A percentile compares a stretch with the other conserved stretches of the same genome.
phyloP scores from a whole-genome alignment of 768 basidiomycete species.

The Suillus subaureus region DNA sequence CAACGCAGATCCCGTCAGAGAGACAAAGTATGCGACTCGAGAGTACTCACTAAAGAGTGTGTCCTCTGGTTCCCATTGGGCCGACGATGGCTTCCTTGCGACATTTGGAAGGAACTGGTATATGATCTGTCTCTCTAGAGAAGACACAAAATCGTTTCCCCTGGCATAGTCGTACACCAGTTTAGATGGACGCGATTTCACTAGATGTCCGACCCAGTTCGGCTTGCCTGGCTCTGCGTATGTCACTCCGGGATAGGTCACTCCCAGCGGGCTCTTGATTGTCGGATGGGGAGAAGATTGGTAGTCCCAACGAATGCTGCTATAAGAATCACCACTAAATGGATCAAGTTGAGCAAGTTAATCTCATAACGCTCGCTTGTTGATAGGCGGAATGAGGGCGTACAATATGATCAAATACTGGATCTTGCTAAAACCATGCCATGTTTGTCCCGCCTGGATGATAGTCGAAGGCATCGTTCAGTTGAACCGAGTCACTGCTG shows the following conservation, averaged over 20 bases:
- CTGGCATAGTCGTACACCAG: conserved; percentile 61
- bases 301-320: conserved; percentile 25
- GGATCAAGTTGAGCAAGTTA: conserved; percentile 1
- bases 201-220: conserved; percentile 68
- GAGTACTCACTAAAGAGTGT: conserved; percentile 49
- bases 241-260: conserved; percentile 50
- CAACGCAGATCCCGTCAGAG: not conserved
- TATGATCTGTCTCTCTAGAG: conserved; percentile 44
- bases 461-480: conserved; percentile 14
- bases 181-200: conserved; percentile 42
- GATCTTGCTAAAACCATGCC: conserved; percentile 47
- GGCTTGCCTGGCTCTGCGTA: conserved; percentile 43
- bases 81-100: conserved; percentile 39
- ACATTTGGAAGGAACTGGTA: conserved; percentile 41
- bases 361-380: not conserved
- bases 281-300: conserved; percentile 32
- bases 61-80: conserved; percentile 43
- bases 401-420: conserved; percentile 57
- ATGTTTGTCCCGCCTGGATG: conserved; percentile 26
- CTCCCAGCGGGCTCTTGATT: conserved; percentile 48
- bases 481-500: not conserved
- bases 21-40: not conserved
- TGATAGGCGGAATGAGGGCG: conserved; percentile 19
- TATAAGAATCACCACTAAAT: conserved; percentile 65
- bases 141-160: conserved; percentile 50